phyloP scores from a whole-genome alignment of 306 rosid species.

The Astragalus glycyphyllos region DNA sequence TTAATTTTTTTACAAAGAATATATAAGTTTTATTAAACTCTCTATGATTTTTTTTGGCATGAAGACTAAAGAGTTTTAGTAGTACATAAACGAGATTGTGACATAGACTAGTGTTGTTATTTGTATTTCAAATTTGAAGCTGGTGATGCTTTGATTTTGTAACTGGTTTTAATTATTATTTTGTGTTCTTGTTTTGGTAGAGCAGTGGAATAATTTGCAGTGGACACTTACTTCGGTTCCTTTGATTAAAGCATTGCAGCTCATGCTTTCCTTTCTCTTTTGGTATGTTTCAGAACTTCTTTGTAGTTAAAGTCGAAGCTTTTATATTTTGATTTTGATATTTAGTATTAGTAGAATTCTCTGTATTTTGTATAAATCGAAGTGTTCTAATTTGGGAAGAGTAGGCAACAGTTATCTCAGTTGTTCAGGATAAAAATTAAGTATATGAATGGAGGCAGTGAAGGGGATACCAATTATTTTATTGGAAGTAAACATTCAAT shows the following conservation, averaged over 20 bases:
- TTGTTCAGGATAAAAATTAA: constrained; percentile 19
- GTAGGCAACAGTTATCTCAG: constrained; percentile 6
- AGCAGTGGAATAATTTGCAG: constrained; percentile 94
- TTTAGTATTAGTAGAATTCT: background rate
- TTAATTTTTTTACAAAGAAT: constrained; percentile 2
- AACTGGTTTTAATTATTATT: background rate
- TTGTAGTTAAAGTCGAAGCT: background rate
- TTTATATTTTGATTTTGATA: background rate
- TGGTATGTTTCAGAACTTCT: constrained; percentile 57
- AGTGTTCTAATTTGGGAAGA: background rate
- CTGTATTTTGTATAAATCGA: background rate
- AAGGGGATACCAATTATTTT: constrained; percentile 1
- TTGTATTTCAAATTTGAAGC: constrained; percentile 31
- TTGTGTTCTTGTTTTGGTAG: constrained; percentile 50
- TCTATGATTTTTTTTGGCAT: constrained; percentile 3
- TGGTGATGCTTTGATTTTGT: constrained; percentile 17
- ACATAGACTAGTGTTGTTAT: background rate
- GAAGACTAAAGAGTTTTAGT: background rate
- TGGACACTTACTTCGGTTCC: constrained; percentile 87
- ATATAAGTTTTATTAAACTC: background rate
- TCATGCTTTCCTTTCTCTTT: constrained; percentile 84
- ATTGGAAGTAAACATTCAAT: background rate
- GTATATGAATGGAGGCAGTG: background rate
- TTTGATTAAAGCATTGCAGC: constrained; percentile 88
- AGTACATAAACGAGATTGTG: background rate